Percentiles rank a stretch among this genome's conserved stretches.
phyloP scores from a whole-genome alignment of 2,329 filamentous ascomycete species.

The Alternaria ethzedia region DNA sequence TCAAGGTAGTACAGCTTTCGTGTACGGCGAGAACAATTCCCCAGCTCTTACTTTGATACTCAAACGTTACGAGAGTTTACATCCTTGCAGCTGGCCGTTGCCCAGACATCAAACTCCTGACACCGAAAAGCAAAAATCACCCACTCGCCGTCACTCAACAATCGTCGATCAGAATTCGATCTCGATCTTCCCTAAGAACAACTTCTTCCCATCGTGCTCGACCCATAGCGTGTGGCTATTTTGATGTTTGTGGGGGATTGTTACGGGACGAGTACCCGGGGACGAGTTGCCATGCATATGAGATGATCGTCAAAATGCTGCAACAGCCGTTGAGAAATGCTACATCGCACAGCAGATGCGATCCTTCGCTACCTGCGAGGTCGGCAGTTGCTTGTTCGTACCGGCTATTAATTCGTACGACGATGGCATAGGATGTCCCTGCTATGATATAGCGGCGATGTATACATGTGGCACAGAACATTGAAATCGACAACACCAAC shows the following conservation, averaged over 20 bases:
- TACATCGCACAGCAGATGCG: background rate
- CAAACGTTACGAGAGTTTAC: background rate
- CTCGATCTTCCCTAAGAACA: background rate
- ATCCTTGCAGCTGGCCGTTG: background rate
- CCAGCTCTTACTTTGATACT: background rate
- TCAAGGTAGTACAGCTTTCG: background rate
- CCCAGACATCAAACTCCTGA: background rate
- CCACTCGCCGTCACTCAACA: background rate
- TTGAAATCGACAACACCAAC: background rate
- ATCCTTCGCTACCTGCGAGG: background rate
- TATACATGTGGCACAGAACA: background rate
- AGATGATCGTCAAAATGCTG: background rate
- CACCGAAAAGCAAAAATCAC: background rate
- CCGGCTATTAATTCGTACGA: background rate
- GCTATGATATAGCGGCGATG: background rate
- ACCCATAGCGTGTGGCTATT: background rate
- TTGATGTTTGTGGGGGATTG: background rate
- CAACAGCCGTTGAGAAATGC: background rate
- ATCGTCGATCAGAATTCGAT: background rate
- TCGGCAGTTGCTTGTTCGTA: background rate
- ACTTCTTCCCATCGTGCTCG: background rate
- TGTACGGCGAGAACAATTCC: background rate
- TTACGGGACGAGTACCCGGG: background rate
- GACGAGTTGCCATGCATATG: background rate
- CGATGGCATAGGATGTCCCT: background rate